These are phyloP conservation scores for Flueggea neowawraea DNA, from an alignment of 441 rosid genomes.

Conservation along the genomic window DNA sequence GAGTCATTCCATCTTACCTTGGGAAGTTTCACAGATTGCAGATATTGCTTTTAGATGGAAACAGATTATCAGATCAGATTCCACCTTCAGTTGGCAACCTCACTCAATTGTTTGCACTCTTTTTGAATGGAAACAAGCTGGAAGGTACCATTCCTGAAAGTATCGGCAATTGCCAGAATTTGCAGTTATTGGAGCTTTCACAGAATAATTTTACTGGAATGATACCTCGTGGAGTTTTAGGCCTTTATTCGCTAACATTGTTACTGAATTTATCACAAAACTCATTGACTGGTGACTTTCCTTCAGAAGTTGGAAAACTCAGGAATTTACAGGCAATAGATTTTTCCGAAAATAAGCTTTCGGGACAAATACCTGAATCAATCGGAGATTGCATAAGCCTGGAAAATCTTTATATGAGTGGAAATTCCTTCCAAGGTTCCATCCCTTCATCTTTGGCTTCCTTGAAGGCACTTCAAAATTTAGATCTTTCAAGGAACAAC, in stretches of 20 bases:
- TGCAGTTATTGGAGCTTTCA: conserved; percentile 4
- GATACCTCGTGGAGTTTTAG: conserved; percentile 3
- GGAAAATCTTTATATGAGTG: conserved; percentile 6
- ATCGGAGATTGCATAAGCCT: conserved; percentile 11
- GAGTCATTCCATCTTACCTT: conserved; percentile 2
- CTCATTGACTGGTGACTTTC: background rate
- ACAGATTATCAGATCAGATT: conserved; percentile 10
- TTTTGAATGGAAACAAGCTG: conserved; percentile 6
- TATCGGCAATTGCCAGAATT: conserved; percentile 1
- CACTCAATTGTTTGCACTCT: conserved; percentile 1
- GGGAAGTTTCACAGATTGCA: conserved; percentile 8
- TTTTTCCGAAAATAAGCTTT: conserved; percentile 6
- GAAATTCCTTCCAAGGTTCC: conserved; percentile 12
- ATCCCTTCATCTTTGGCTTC: conserved; percentile 5
- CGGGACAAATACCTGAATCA: conserved; percentile 10
- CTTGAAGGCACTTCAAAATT: conserved; percentile 6
- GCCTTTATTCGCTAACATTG: conserved; percentile 2
- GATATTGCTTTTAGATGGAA: background rate
- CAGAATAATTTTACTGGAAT: conserved; percentile 11
- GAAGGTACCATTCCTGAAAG: conserved; percentile 15
- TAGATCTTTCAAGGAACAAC: conserved; percentile 13
- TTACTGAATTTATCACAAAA: conserved; percentile 8
- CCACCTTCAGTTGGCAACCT: conserved; percentile 15
- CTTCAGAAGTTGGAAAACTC: background rate
- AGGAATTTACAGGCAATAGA: background rate